A percentile compares a stretch with the other conserved stretches of the same genome.
phyloP scores from a whole-genome alignment of 2,329 filamentous ascomycete species.

The Aspergillus pseudoglaucus region DNA sequence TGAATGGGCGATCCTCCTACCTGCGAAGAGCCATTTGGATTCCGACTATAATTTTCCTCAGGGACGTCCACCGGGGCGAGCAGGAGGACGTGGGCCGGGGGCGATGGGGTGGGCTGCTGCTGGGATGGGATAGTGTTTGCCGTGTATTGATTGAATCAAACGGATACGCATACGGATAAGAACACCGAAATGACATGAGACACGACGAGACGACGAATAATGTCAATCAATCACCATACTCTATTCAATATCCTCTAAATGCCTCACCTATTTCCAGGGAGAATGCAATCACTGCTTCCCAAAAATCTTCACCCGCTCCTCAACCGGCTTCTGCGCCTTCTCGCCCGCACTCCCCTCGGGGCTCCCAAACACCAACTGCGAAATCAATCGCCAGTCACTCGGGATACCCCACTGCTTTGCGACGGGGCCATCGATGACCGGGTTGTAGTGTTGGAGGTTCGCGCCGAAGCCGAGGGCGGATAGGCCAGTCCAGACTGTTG shows the following conservation, averaged over 20 bases:
- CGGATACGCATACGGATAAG: no score
- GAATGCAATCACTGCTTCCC: constrained; percentile 26
- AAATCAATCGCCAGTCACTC: constrained; percentile 66
- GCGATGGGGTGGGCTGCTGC: no score
- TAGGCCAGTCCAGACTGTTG: constrained; percentile 66
- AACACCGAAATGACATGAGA: no score
- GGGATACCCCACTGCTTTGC: constrained; percentile 64
- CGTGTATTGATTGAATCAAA: no score
- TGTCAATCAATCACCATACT: no score
- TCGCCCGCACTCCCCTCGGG: constrained; percentile 50
- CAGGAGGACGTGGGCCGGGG: no score
- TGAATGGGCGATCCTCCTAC: constrained; percentile 14
- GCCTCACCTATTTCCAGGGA: no score
- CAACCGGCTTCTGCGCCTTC: constrained; percentile 60
- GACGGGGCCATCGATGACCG: constrained; percentile 69
- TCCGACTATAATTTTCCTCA: constrained; percentile 13
- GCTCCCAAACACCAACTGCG: constrained; percentile 76
- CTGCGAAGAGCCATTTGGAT: constrained; percentile 13
- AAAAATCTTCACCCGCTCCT: constrained; percentile 61
- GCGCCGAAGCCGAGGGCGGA: constrained; percentile 78
- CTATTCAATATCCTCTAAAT: no score
- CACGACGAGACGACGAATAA: no score
- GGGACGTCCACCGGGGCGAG: not conserved
- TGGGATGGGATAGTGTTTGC: no score
- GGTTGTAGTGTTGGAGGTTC: constrained; percentile 93